These are phyloP conservation scores for Botrytis paeoniae DNA, from an alignment of 2,329 filamentous ascomycete species.

Conservation along the genomic window DNA sequence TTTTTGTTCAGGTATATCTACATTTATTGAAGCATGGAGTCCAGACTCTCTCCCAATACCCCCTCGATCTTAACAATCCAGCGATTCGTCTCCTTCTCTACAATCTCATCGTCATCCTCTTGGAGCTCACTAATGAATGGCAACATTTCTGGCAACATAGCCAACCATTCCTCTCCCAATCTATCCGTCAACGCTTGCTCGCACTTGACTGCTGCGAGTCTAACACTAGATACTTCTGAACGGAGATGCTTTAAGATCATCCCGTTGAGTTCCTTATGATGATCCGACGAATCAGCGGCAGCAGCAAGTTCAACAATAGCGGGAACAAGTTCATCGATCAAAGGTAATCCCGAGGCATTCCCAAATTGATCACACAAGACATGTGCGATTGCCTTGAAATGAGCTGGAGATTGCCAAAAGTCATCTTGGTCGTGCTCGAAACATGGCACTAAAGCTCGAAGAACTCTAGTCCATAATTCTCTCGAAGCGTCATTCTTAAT, in stretches of 20 bases:
- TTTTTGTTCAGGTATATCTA: conserved; percentile 18
- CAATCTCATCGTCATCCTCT: conserved; percentile 92
- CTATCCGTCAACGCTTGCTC: conserved; percentile 76
- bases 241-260: conserved; percentile 75
- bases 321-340: conserved; percentile 60
- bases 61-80: conserved; percentile 92
- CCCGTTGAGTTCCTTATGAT: conserved; percentile 85
- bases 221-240: conserved; percentile 65
- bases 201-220: conserved; percentile 78
- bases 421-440: conserved; percentile 91
- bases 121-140: conserved; percentile 93
- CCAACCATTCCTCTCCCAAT: conserved; percentile 90
- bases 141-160: conserved; percentile 89
- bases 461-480: conserved; percentile 64
- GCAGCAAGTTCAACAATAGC: conserved; percentile 76
- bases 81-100: conserved; percentile 82
- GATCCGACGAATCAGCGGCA: conserved; percentile 79
- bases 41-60: conserved; percentile 84
- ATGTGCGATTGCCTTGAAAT: conserved; percentile 71
- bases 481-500: conserved; percentile 49
- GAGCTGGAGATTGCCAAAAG: conserved; percentile 91
- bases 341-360: conserved; percentile 45
- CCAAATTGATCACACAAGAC: conserved; percentile 67
- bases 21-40: conserved; percentile 80
- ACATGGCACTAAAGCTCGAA: conserved; percentile 68